Base-by-base conservation (phyloP, 257 asterid genomes). In the Solanum chilense region DNA sequence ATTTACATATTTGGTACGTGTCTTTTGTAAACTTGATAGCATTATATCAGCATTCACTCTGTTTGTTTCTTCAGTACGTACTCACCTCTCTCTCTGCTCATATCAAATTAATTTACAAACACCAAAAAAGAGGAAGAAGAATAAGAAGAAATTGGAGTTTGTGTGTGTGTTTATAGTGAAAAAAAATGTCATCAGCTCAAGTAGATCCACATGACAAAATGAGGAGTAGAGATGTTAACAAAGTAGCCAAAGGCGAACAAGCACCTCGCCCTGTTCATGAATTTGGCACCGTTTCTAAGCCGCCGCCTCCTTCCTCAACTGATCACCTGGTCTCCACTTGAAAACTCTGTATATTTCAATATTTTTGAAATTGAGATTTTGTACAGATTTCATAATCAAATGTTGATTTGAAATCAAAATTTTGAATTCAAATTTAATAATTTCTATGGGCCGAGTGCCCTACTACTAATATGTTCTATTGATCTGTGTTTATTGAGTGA, bases 261-360 rank as follows among this genome's bases (percentile, higher is more conserved):
- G 92, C 93, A 10, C 90, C 93, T 70, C 89, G 93, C 9, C 94
- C 94, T 1, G 90, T 88, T 85, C 91, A 87, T 27, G 89, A 87
- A 7, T 41, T 89, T 7, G 88, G 90, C 21, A 87, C 83, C n/a
- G 92, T 93, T 62, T 90, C 95, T 70, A 86, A 87, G 12, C 70
- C 95, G 35, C 95, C 92, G 20, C 93, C 94, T 7, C 94, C 94
- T 8, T 86, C 94, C 76, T 89, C 92, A 33, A 89, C 92, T 47
- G 88, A 88, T 81, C 60, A 91, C 6, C 85, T 84, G 86, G 93
- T 89, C 68, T 49, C 21, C 13, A n/a, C 31, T 21, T 52, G 23
- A 56, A 56, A 20, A 56, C 64, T 56, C n/a, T 56, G 25, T 56
- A 56, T 20, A 56, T 20, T 20, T 56, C 64, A 56, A 56, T 20